A percentile compares a stretch with the other conserved stretches of the same genome.
Evolutionary conservation across 176 grass and related monocot species (phyloP).

Genomic region (Aegilops bicornis): DNA sequence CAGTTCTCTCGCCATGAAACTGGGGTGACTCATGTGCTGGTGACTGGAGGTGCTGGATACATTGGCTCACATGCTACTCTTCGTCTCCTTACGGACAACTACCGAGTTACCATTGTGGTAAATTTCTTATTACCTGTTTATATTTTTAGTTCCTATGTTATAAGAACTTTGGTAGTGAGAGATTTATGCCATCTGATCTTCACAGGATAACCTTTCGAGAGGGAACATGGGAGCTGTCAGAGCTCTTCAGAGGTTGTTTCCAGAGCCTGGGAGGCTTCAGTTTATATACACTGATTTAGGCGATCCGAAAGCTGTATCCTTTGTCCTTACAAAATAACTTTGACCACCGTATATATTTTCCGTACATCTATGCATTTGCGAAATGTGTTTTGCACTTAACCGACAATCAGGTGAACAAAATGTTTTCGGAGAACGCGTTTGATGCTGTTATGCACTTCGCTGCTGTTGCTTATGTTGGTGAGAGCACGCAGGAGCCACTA

Average conservation of each 20-base stretch:
- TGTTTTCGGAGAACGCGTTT: constrained; percentile 91
- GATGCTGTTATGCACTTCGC: constrained; percentile 99
- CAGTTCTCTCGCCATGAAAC: constrained; percentile 91
- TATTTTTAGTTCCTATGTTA: neutral
- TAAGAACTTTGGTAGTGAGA: neutral
- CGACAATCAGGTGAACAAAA: constrained; percentile 77
- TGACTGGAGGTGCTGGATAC: constrained; percentile 94
- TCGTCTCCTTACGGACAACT: constrained; percentile 79
- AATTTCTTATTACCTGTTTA: constrained; percentile 22
- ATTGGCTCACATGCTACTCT: constrained; percentile 97
- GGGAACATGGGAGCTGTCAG: constrained; percentile 93
- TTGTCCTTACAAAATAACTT: constrained; percentile 28
- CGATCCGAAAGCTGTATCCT: constrained; percentile 86
- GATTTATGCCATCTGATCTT: constrained; percentile 5
- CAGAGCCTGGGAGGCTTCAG: constrained; percentile 89
- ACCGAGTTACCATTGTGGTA: constrained; percentile 99
- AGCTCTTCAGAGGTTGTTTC: constrained; percentile 69
- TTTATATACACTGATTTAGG: constrained; percentile 99
- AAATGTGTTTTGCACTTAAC: constrained; percentile 49
- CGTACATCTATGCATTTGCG: neutral
- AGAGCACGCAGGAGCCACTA: constrained; percentile 95
- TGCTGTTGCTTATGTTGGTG: constrained; percentile 97
- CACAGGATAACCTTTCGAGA: constrained; percentile 97
- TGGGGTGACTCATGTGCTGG: constrained; percentile 95
- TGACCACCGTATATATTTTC: neutral